Percentiles rank a stretch among this genome's conserved stretches.
These are phyloP conservation scores for Trametes maxima DNA, from an alignment of 768 basidiomycete genomes.

Conservation along the genomic window DNA sequence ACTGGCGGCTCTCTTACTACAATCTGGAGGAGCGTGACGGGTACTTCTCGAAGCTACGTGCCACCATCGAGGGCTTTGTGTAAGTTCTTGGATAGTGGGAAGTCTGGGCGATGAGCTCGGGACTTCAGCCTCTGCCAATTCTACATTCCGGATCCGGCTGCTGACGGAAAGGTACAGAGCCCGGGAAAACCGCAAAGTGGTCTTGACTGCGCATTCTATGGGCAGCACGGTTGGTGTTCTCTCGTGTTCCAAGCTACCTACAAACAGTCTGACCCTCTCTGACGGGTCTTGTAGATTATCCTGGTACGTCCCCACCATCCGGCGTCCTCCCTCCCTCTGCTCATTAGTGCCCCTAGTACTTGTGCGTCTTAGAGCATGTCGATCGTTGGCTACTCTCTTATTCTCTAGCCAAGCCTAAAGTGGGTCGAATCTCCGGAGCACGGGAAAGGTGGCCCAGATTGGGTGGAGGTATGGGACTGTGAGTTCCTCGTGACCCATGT, in stretches of 20 bases:
- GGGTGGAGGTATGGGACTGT: constrained; percentile 81
- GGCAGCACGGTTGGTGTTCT: constrained; percentile 67
- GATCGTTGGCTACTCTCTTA: background rate
- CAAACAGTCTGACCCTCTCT: background rate
- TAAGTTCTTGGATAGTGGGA: constrained; percentile 34
- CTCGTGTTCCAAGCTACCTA: background rate
- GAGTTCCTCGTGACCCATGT: background rate
- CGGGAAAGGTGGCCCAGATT: constrained; percentile 79
- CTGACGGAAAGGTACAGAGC: constrained; percentile 40
- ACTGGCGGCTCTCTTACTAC: constrained; percentile 86
- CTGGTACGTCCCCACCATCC: constrained; percentile 38
- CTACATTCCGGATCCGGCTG: background rate
- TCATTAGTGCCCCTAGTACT: constrained; percentile 57
- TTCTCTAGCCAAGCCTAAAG: constrained; percentile 62
- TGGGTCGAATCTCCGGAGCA: constrained; percentile 92
- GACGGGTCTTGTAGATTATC: constrained; percentile 39
- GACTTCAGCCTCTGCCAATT: background rate
- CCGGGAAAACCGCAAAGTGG: constrained; percentile 75
- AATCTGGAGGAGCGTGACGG: constrained; percentile 93
- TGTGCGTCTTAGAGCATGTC: constrained; percentile 53
- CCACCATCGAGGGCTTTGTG: constrained; percentile 79
- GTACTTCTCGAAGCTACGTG: constrained; percentile 84
- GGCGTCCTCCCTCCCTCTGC: background rate
- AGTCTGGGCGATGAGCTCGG: background rate
- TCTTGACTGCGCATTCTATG: constrained; percentile 87